These are phyloP conservation scores for Carex pumila DNA, from an alignment of 176 grass and related monocot genomes.

Conservation along the genomic window DNA sequence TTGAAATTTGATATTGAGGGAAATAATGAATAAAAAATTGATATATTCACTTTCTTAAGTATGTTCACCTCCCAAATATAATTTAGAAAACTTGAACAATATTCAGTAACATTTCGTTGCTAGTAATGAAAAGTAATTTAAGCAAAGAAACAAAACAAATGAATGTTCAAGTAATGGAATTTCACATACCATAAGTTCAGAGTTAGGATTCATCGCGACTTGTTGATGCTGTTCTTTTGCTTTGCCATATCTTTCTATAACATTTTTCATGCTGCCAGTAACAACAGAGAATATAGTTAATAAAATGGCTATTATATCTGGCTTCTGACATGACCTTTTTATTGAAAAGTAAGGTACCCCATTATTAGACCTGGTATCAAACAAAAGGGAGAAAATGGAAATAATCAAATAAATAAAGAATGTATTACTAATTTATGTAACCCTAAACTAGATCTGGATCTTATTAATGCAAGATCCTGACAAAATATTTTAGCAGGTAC, in stretches of 20 bases:
- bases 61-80: background rate
- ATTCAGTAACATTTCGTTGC: background rate
- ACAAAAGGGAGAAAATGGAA: background rate
- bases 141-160: background rate
- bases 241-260: slow-evolving; percentile 67
- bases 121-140: background rate
- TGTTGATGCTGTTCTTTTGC: slow-evolving; percentile 48
- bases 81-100: background rate
- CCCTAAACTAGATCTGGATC: background rate
- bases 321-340: background rate
- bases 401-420: background rate
- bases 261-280: slow-evolving; percentile 53
- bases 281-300: background rate
- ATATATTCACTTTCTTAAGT: background rate
- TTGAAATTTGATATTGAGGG: background rate
- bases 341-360: background rate
- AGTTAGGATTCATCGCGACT: slow-evolving; percentile 36
- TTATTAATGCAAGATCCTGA: background rate
- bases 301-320: background rate
- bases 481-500: background rate
- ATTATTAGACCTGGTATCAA: background rate
- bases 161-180: background rate
- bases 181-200: slow-evolving; percentile 31
- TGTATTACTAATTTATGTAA: background rate
- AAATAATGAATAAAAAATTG: background rate